These are phyloP conservation scores for Hemileccinum rubropunctum DNA, from an alignment of 768 basidiomycete genomes.

Conservation along the genomic window DNA sequence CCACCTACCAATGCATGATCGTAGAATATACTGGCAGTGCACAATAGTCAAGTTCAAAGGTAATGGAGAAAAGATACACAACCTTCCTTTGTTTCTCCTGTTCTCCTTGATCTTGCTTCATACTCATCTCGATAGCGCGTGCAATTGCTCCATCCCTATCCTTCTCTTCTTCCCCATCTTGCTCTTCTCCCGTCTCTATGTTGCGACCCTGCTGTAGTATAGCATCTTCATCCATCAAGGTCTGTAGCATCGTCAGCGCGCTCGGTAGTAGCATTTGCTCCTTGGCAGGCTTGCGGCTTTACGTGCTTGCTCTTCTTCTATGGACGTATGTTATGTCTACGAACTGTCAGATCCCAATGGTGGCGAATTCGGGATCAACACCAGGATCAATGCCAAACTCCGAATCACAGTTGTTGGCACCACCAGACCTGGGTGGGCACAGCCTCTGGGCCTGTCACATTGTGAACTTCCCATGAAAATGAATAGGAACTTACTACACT, in stretches of 20 bases:
- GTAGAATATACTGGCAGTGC: constrained; percentile 2
- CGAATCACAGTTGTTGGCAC: constrained; percentile 57
- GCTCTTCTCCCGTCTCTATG: constrained; percentile 46
- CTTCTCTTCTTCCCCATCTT: constrained; percentile 56
- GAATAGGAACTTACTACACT: no score
- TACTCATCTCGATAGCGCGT: constrained; percentile 90
- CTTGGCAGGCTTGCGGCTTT: constrained; percentile 40
- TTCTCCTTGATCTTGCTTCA: constrained; percentile 58
- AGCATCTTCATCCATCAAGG: constrained; percentile 74
- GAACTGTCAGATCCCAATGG: constrained; percentile 37
- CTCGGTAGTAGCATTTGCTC: constrained; percentile 24
- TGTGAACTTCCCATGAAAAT: no score
- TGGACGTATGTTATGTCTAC: constrained; percentile 93
- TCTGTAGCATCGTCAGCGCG: constrained; percentile 35
- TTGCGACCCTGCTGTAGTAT: constrained; percentile 61
- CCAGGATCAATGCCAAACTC: constrained; percentile 94
- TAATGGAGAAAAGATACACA: not conserved
- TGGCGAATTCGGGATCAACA: constrained; percentile 93
- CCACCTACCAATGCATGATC: not conserved
- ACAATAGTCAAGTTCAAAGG: not conserved
- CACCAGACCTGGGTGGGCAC: constrained; percentile 46
- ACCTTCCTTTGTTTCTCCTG: constrained; percentile 34
- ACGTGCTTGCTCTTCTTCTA: constrained; percentile 91
- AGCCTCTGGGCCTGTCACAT: no score
- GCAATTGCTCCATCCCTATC: constrained; percentile 89